Base-by-base conservation (phyloP, 257 asterid genomes). In the Echites panduratus region DNA sequence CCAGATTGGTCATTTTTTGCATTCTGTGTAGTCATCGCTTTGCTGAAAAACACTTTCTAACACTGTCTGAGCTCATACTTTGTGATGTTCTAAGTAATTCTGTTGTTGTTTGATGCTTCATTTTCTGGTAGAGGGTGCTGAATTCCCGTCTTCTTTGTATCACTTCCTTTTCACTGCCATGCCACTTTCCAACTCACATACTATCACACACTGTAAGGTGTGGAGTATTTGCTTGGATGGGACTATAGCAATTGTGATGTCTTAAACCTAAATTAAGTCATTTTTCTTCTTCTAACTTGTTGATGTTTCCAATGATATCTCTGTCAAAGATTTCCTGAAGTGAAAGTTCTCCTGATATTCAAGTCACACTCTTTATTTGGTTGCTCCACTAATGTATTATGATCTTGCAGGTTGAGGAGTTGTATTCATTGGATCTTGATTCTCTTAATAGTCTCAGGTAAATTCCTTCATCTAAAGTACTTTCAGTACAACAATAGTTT, bases 341-440 rank as follows among this genome's bases (percentile, higher is more conserved):
- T n/a, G 44, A 29, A 7, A 7, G 13, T 29, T 29, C 32, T 73
- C n/a, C 24, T 29, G 48, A 9, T 24, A 44, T 57, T 22, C 19
- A 35, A 73, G 38, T 29, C 63, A 16, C 32, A 14, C 43, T 20
- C 58, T 2, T 10, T 73, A 40, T 72, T 9, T 52, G 61, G 45
- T 4, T 19, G 52, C 44, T 24, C 47, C 58, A 35, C 22, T 32
- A 22, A 35, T 52, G 22, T 56, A 8, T 66, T 61, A 9, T 79
- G 76, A 70, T 70, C 73, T 58, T 80, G 73, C 96, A 95, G 99
- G 99, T 95, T 70, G 99, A 95, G 87, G 99, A 95, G 86, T 74
- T 95, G 87, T 95, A 95, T 76, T 89, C 99, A 0, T 78, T 95
- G 93, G 99, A 95, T 81, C 84, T 85, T 71, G 99, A 95, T 78